Conservation (phyloP, 108 stramenopile genomes). For the Chaetoceros muelleri region DNA sequence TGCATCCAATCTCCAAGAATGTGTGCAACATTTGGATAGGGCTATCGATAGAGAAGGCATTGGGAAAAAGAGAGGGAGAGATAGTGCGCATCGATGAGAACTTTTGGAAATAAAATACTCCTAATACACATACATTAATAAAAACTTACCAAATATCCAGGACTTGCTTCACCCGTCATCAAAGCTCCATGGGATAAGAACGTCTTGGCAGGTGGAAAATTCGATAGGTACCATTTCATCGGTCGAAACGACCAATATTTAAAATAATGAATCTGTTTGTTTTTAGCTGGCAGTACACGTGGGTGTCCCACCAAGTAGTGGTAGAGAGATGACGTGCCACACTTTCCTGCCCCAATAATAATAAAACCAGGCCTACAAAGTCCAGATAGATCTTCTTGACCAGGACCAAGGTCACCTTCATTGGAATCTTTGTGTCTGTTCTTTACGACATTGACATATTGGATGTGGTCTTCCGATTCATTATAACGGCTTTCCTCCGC, state of each 20-base stretch:
- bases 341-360: slow-evolving; percentile 82
- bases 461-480: background rate
- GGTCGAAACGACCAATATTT: slow-evolving; percentile 14
- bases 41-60: too few species aligned
- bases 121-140: too few species aligned
- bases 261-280: slow-evolving; percentile 84
- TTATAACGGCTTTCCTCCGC: background rate
- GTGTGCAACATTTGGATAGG: slow-evolving; percentile 34
- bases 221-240: slow-evolving; percentile 59
- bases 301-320: slow-evolving; percentile 76
- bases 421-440: background rate
- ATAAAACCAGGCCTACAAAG: slow-evolving; percentile 75
- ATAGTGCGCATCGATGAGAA: too few species aligned
- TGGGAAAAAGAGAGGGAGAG: too few species aligned
- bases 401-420: too few species aligned
- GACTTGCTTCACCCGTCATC: slow-evolving; percentile 81
- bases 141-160: slow-evolving; percentile 70
- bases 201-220: slow-evolving; percentile 54
- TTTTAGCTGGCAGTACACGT: slow-evolving; percentile 54
- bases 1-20: slow-evolving; percentile 4
- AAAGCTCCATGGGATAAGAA: slow-evolving; percentile 63
- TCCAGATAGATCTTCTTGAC: slow-evolving; percentile 26
- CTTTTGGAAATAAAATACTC: too few species aligned
- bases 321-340: slow-evolving; percentile 64
- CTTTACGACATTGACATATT: background rate